phyloP scores from a whole-genome alignment of 495 filamentous ascomycete genomes.

The Collariella sp. region DNA sequence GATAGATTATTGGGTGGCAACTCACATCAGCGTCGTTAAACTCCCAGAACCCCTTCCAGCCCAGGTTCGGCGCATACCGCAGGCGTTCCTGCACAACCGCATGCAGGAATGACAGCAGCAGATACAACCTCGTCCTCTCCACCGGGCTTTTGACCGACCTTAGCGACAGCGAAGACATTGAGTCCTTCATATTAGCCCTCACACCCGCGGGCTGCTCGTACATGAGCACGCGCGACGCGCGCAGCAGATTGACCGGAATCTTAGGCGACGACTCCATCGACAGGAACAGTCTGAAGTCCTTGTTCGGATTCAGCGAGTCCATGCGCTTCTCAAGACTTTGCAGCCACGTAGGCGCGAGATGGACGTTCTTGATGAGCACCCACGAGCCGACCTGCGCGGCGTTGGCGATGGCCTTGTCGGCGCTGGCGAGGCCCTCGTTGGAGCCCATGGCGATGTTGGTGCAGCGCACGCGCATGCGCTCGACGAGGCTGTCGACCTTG shows the following conservation, averaged over 20 bases:
- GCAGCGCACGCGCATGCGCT: slow-evolving; percentile 69
- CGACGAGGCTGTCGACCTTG: slow-evolving; percentile 92
- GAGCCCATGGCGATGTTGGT: slow-evolving; percentile 99
- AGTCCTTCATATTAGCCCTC: slow-evolving; percentile 97
- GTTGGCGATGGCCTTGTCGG: slow-evolving; percentile 90
- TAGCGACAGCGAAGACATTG: slow-evolving; percentile 71
- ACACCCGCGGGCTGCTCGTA: slow-evolving; percentile 97
- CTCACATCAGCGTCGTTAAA: slow-evolving; percentile 99
- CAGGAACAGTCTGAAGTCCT: slow-evolving; percentile 89
- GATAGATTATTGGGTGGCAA: slow-evolving; percentile 15
- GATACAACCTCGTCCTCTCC: slow-evolving; percentile 83
- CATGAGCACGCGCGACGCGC: slow-evolving; percentile 90
- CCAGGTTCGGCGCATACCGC: slow-evolving; percentile 87
- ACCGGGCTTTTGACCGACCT: slow-evolving; percentile 74
- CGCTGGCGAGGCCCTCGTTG: slow-evolving; percentile 81
- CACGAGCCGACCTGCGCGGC: slow-evolving; percentile 88
- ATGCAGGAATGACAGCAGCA: slow-evolving; percentile 89
- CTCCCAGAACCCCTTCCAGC: slow-evolving; percentile 99
- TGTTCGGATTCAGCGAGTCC: slow-evolving; percentile 87
- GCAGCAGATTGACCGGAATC: slow-evolving; percentile 92
- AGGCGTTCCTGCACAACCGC: slow-evolving; percentile 93
- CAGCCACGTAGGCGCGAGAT: slow-evolving; percentile 90
- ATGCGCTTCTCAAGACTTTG: slow-evolving; percentile 95
- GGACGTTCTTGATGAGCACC: slow-evolving; percentile 99
- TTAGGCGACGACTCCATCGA: slow-evolving; percentile 97